Evolutionary conservation across 768 basidiomycete genomes (phyloP), one percentile per base, ranked within the genome.

Genomic region (Lactarius psammicola): DNA sequence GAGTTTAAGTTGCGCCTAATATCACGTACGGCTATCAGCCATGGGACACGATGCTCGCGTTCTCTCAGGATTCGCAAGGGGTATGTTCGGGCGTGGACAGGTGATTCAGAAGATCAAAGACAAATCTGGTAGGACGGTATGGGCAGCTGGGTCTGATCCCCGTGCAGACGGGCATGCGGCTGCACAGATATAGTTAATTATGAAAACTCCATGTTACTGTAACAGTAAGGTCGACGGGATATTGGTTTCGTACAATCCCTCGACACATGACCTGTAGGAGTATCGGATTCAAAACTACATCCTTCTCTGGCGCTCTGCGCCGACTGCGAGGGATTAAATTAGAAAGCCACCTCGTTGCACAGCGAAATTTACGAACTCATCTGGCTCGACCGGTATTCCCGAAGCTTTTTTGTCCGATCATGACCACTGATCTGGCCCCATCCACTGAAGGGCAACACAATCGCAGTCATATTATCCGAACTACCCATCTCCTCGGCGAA

Each of bases 131-230:
- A 80, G 77, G 74, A 78, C 82, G n/a, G 89, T 95, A 5, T 98
- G 97, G 97, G 95, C 92, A 1, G 96, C 92, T 28, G 96, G 95
- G 7, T 94, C 90, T 4, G 97, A 99, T 75, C 85, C 84, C 63
- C 85, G 95, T 40, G 90, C 84, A 20, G 95, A 96, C 75, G 95
- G 95, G 17, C 90, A 93, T 72, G 95, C 94, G 40, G 85, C 84
- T 23, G 85, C 88, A 20, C 93, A 97, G 73, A 93, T 95, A 44
- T 68, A 58, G 53, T 60, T 38, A n/a, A 56, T 7, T 15, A 18
- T 26, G 33, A 46, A 42, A 38, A 4, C 28, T 26, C 56, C 20
- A 26, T 17, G 18, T 49, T n/a, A n/a, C n/a, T n/a, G n/a, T 18
- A 4, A 58, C 49, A 9, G 15, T n/a, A 59, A 51, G 13, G n/a